Evolutionary conservation across 805 yeast genomes (phyloP).

Genomic region (Ogataea degrootiae): DNA sequence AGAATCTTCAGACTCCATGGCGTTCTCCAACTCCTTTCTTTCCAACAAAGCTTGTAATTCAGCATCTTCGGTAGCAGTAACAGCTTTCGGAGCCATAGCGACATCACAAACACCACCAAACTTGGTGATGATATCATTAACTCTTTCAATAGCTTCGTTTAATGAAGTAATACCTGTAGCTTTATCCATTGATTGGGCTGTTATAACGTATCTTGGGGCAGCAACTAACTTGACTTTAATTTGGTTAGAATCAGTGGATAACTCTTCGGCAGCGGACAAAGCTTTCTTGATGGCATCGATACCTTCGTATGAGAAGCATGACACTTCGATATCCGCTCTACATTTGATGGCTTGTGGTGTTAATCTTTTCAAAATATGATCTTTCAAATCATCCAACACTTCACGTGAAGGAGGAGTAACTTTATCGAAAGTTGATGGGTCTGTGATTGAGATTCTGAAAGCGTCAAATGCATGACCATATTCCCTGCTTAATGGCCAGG

Average conservation of each 20-base stretch:
- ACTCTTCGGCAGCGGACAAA: slow-evolving; percentile 76
- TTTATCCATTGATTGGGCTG: slow-evolving; percentile 90
- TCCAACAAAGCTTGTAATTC: slow-evolving; percentile 95
- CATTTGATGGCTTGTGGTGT: slow-evolving; percentile 98
- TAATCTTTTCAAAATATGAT: slow-evolving; percentile 85
- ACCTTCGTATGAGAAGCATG: slow-evolving; percentile 96
- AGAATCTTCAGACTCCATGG: slow-evolving; percentile 68
- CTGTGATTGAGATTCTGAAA: slow-evolving; percentile 92
- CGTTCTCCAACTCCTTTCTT: slow-evolving; percentile 84
- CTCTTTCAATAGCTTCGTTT: slow-evolving; percentile 73
- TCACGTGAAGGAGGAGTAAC: slow-evolving; percentile 67
- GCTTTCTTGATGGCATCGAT: slow-evolving; percentile 94
- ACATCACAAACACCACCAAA: slow-evolving; percentile 86
- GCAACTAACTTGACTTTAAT: slow-evolving; percentile 94
- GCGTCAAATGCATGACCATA: slow-evolving; percentile 98
- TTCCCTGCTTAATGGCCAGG: slow-evolving; percentile 96
- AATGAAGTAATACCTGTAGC: slow-evolving; percentile 78
- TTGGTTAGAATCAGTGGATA: slow-evolving; percentile 79
- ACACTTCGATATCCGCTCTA: slow-evolving; percentile 97
- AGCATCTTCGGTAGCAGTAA: slow-evolving; percentile 97
- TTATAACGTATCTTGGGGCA: slow-evolving; percentile 92
- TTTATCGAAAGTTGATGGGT: slow-evolving; percentile 80
- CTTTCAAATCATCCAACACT: slow-evolving; percentile 76
- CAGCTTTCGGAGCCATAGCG: slow-evolving; percentile 98
- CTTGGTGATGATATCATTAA: slow-evolving; percentile 61